Conservation (phyloP, 2,329 filamentous ascomycete genomes). For the Setomelanomma holmii region DNA sequence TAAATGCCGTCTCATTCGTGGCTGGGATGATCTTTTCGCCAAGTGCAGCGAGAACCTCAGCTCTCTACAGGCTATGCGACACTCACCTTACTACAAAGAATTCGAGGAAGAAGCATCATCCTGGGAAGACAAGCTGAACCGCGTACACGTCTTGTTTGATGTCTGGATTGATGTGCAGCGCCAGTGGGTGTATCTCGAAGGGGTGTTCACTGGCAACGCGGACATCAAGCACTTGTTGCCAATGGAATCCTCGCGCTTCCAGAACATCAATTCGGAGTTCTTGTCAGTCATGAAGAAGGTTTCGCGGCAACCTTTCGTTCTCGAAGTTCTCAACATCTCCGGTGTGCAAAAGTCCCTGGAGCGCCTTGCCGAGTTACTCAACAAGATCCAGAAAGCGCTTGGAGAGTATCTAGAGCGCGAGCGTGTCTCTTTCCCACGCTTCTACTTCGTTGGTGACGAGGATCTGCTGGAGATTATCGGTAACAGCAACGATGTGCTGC, state of each 20-base stretch:
- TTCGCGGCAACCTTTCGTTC: constrained; percentile 91
- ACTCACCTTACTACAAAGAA: constrained; percentile 99
- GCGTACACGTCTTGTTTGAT: constrained; percentile 96
- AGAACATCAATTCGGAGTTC: constrained; percentile 99
- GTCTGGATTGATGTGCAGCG: constrained; percentile 99
- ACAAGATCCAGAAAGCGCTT: constrained; percentile 98
- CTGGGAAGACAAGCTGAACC: constrained; percentile 98
- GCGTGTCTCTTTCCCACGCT: constrained; percentile 94
- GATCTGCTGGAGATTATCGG: constrained; percentile 98
- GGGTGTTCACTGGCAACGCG: constrained; percentile 97
- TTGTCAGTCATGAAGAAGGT: constrained; percentile 99
- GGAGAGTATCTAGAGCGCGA: constrained; percentile 99
- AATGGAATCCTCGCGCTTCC: constrained; percentile 94
- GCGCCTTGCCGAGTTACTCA: constrained; percentile 91
- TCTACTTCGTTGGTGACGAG: constrained; percentile 99
- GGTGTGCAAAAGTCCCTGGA: constrained; percentile 96
- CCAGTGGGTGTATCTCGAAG: constrained; percentile 99
- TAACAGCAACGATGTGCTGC: constrained; percentile 96
- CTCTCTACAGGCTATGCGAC: constrained; percentile 96
- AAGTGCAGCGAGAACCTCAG: constrained; percentile 99
- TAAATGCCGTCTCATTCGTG: constrained; percentile 95
- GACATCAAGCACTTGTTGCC: constrained; percentile 98
- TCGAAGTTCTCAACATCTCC: constrained; percentile 94
- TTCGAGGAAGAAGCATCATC: constrained; percentile 96
- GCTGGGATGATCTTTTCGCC: constrained; percentile 97